Percentiles rank a stretch among this genome's conserved stretches.
Conservation (phyloP, 148 eudicot genomes). For the Nepenthes mirabilis region DNA sequence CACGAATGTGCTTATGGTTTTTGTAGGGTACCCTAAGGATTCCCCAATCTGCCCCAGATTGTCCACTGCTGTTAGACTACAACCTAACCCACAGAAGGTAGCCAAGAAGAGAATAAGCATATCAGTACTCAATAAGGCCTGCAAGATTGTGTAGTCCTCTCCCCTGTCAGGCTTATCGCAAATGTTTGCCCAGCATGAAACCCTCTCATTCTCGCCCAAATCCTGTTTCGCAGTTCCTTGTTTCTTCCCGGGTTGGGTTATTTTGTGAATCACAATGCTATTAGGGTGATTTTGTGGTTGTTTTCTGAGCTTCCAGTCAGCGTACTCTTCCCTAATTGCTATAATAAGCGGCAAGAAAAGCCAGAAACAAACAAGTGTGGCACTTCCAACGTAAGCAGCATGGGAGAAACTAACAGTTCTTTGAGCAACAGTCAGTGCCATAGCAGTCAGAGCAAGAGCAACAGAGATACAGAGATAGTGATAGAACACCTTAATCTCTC, state of each 20-base stretch:
- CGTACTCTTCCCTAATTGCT: conserved; percentile 9
- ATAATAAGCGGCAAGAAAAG: conserved; percentile 9
- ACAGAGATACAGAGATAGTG: conserved; percentile 22
- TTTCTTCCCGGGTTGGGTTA: background rate
- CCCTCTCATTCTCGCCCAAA: background rate
- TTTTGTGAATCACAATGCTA: background rate
- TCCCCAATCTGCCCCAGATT: conserved; percentile 51
- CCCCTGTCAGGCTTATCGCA: conserved; percentile 31
- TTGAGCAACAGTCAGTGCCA: conserved; percentile 20
- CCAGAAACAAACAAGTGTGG: conserved; percentile 13
- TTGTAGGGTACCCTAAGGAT: conserved; percentile 5
- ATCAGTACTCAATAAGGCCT: conserved; percentile 34
- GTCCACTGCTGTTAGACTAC: conserved; percentile 29
- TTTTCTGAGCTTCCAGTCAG: conserved; percentile 7
- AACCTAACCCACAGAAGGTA: conserved; percentile 34
- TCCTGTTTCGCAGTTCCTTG: background rate
- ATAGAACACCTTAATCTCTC: conserved; percentile 27
- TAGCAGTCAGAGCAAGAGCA: conserved; percentile 16
- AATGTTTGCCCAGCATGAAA: conserved; percentile 13
- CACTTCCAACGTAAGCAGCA: conserved; percentile 6
- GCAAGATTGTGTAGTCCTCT: conserved; percentile 37
- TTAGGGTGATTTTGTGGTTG: background rate
- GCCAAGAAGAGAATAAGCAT: conserved; percentile 33
- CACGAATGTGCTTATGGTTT: conserved; percentile 10
- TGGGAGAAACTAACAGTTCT: conserved; percentile 3